These are phyloP conservation scores for Prunus padus DNA, from an alignment of 306 rosid species.

Conservation along the genomic window DNA sequence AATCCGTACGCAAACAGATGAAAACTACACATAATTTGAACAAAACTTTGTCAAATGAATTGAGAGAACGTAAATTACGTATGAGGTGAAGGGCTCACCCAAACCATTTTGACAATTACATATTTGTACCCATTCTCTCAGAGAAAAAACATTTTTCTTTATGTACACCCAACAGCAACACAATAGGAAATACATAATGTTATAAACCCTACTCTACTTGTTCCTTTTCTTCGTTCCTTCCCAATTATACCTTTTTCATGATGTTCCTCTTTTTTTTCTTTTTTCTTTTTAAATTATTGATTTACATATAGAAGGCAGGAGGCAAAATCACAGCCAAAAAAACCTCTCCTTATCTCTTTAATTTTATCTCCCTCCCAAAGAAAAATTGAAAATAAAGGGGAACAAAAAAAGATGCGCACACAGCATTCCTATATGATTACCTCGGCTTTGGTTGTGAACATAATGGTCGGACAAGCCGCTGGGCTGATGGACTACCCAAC, in stretches of 20 bases:
- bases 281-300: too few species aligned
- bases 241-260: slow-evolving; percentile 37
- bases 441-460: slow-evolving; percentile 79
- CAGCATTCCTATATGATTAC: slow-evolving; percentile 43
- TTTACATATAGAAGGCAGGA: slow-evolving; percentile 66
- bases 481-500: slow-evolving; percentile 80
- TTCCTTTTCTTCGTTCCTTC: slow-evolving; percentile 34
- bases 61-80: slow-evolving; percentile 49
- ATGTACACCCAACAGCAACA: slow-evolving; percentile 70
- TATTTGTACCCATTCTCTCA: slow-evolving; percentile 58
- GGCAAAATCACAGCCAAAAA: slow-evolving; percentile 59
- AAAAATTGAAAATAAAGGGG: slow-evolving; percentile 16
- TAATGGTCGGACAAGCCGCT: slow-evolving; percentile 80
- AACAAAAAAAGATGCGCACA: slow-evolving; percentile 37
- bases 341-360: slow-evolving; percentile 40
- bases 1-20: neutral
- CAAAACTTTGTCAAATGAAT: slow-evolving; percentile 41
- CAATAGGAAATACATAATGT: slow-evolving; percentile 48
- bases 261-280: slow-evolving; percentile 44
- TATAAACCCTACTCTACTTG: slow-evolving; percentile 45
- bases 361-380: slow-evolving; percentile 39
- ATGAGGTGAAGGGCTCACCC: slow-evolving; percentile 50
- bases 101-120: slow-evolving; percentile 33
- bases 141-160: slow-evolving; percentile 47
- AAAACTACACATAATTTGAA: neutral